Percentiles rank a stretch among this genome's conserved stretches.
Evolutionary conservation across 345 rosid genomes (phyloP).

Genomic region (Triadica sebifera): DNA sequence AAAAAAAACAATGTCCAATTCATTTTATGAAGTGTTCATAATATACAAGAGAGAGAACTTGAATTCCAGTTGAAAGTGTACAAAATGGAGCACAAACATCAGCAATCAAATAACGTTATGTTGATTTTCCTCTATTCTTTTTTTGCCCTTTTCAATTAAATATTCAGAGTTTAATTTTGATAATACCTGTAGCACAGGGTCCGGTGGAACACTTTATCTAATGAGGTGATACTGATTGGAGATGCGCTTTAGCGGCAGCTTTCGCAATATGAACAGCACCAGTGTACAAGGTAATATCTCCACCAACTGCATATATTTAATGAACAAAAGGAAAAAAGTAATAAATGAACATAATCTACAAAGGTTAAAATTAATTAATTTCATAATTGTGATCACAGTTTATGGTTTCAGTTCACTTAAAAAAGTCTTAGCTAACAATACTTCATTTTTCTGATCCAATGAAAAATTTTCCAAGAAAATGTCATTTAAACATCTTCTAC

Average conservation of each 20-base stretch:
- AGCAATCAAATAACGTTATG: background rate
- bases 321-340: background rate
- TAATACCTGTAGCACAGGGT: background rate
- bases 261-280: slow-evolving; percentile 69
- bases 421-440: too few relatives aligned
- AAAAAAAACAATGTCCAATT: too few relatives aligned
- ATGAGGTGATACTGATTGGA: slow-evolving; percentile 69
- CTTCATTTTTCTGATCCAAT: too few relatives aligned
- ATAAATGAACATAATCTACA: background rate
- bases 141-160: too few relatives aligned
- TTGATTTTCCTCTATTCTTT: background rate
- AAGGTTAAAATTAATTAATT: too few relatives aligned
- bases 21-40: background rate
- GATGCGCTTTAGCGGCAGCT: slow-evolving; percentile 74
- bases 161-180: background rate
- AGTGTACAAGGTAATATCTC: slow-evolving; percentile 74
- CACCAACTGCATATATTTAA: slow-evolving; percentile 44
- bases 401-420: too few relatives aligned
- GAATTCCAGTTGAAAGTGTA: background rate
- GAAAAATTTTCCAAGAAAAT: too few relatives aligned
- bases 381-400: too few relatives aligned
- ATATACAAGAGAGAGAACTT: background rate
- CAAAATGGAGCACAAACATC: background rate
- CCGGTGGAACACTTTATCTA: slow-evolving; percentile 34
- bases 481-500: too few relatives aligned